Base-by-base conservation (phyloP, 495 filamentous ascomycete genomes). In the Endocarpon pusillum region DNA sequence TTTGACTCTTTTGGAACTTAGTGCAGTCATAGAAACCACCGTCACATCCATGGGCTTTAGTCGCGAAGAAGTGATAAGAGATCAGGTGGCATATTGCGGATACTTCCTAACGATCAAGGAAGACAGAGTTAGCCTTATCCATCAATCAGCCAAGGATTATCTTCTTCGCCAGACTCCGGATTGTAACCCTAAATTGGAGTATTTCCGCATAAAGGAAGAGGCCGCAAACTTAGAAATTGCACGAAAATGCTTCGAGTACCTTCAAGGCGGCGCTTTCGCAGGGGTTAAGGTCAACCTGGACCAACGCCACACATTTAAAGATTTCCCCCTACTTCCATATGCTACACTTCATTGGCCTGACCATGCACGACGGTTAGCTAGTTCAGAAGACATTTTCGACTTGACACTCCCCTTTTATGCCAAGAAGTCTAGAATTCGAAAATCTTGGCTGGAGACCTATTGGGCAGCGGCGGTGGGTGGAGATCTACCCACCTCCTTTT, bases 121-220 rank as follows among this genome's bases (percentile, higher is more conserved):
- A 36, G 19, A 43, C 20, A 26, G 32, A 19, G 52, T 51, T 14
- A 33, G 40, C 16, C 42, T 58, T 20, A 37, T 58, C 19, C 54
- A 58, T 35, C 43, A 56, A 26, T 58, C 54, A 21, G 53, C 47
- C 5, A 55, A 48, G 37, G 54, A 57, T 9, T 57, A 52, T 36
- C 35, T 52, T 19, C 32, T 46, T 19, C 35, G 47, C 7, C 21
- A 42, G n/a, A n/a, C n/a, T 11, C 30, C 3, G 10, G 40, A 47
- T 41, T 12, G 19, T 33, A 32, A 43, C 29, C 21, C 28, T 19
- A 28, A 24, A n/a, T 34, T 46, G 26, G 36, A 46, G 23, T 4
- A 18, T n/a, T 51, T 48, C 28, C 44, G 42, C 19, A 33, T 53
- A 15, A 39, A 42, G 19, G 25, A 41, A 35, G 33, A 45, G 21